Conservation (phyloP, 176 grass and related monocot species). For the Carex parvula region DNA sequence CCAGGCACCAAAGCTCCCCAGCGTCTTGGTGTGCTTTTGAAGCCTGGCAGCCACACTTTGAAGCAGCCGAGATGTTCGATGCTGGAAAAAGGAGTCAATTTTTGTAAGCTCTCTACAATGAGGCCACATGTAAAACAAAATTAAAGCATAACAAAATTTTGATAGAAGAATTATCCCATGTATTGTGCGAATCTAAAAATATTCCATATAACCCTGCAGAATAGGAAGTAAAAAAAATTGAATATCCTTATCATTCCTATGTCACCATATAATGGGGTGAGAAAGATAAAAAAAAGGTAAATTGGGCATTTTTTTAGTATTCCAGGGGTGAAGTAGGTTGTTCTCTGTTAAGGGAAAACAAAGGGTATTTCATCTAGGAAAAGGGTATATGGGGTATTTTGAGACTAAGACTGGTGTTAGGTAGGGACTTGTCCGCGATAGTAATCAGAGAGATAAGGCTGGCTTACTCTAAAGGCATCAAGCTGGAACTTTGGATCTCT, state of each 20-base stretch:
- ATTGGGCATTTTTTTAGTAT: background rate
- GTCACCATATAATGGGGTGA: background rate
- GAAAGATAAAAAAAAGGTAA: background rate
- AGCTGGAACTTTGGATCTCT: conserved; percentile 93
- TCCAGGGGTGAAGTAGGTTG: background rate
- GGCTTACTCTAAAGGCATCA: conserved; percentile 87
- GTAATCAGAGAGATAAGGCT: background rate
- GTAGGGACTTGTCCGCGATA: background rate
- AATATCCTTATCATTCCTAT: background rate
- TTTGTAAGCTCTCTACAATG: background rate
- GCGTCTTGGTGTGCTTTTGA: conserved; percentile 73
- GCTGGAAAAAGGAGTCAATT: conserved; percentile 33
- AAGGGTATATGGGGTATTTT: background rate
- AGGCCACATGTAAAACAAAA: background rate
- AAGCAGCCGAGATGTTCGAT: conserved; percentile 87
- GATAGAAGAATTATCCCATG: background rate
- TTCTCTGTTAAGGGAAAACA: background rate
- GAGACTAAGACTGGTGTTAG: background rate
- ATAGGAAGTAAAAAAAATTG: background rate
- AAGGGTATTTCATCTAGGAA: background rate
- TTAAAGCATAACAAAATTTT: background rate
- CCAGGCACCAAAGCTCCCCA: conserved; percentile 97
- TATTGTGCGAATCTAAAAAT: conserved; percentile 2
- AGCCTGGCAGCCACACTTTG: conserved; percentile 85
- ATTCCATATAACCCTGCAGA: background rate